Base-by-base conservation (phyloP, 192 early-diverging fungal species). In the Rhizophagus sp. region DNA sequence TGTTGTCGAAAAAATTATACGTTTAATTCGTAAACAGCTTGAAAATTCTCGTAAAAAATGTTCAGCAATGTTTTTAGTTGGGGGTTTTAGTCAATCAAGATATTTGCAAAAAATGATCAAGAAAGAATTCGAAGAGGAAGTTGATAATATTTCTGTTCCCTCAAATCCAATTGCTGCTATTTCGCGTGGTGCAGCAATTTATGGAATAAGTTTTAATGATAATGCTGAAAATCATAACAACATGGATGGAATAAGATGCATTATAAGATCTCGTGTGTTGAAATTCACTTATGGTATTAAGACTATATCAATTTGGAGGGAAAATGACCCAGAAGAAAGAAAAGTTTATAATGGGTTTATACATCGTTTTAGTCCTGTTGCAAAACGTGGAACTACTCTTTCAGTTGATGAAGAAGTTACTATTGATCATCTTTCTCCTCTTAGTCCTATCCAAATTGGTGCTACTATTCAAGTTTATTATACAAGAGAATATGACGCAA, bases 1-100 rank as follows among this genome's bases (percentile, higher is more conserved):
- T 15, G 87, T 89, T 15, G 82, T 89, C 34, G 82, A 84, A 15
- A 84, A 85, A 75, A 84, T 89, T 3, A 44, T 88, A n/a, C 82
- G 80, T 76, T 62, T 89, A 67, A 87, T 88, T 63, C 84, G 84
- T 61, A 81, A 85, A 25, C 88, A 89, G 49, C 77, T 89, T n/a
- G 75, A 81, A 57, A 84, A 88, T 57, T 77, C 82, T 57, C 81
- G 82, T 33, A 47, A 49, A 19, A 75, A 62, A n/a, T 90, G 79
- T 72, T 89, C 52, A 17, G 17, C 15, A 7, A 57, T 57, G 19
- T 7, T 19, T 70, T 61, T 89, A 52, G 87, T 88, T 24, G 88
- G 88, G 81, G 88, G 88, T 2, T 89, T 89, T 79, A 57, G 52
- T 57, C 4, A 57, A 57, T 57, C 52, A 57, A 57, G 4, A 22